Evolutionary conservation across 2,329 filamentous ascomycete species (phyloP).

Genomic region (Phyllosticta capitalensis): DNA sequence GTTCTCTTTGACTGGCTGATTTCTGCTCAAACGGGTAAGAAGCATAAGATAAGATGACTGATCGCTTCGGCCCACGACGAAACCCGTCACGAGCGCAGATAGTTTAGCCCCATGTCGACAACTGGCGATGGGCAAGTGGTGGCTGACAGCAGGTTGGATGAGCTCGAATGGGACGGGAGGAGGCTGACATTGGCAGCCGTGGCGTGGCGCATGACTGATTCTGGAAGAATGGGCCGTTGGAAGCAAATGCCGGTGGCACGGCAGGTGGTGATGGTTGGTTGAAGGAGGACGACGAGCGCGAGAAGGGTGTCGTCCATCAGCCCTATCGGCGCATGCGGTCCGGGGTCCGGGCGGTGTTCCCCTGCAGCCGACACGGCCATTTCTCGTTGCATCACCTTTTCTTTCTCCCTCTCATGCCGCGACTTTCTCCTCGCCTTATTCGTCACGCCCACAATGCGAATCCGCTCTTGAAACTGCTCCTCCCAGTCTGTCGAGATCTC

Average conservation of each 20-base stretch:
- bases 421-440: slow-evolving; percentile 50
- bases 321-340: background rate
- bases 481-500: slow-evolving; percentile 55
- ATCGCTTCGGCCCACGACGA: background rate
- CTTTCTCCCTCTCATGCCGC: slow-evolving; percentile 36
- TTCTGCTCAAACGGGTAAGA: background rate
- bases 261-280: background rate
- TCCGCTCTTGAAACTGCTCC: slow-evolving; percentile 48
- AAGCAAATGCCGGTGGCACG: background rate
- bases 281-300: background rate
- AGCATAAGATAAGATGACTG: background rate
- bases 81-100: background rate
- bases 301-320: background rate
- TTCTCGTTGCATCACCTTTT: background rate
- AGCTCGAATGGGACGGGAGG: background rate
- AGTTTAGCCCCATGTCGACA: background rate
- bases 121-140: background rate
- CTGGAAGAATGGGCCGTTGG: background rate
- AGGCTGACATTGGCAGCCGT: background rate
- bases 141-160: background rate
- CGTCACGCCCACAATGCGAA: slow-evolving; percentile 46
- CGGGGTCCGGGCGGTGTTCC: background rate
- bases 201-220: background rate
- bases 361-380: background rate
- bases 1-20: background rate